phyloP scores from a whole-genome alignment of 1,139 yeast species.

The Pneumocystis wakefieldiae region DNA sequence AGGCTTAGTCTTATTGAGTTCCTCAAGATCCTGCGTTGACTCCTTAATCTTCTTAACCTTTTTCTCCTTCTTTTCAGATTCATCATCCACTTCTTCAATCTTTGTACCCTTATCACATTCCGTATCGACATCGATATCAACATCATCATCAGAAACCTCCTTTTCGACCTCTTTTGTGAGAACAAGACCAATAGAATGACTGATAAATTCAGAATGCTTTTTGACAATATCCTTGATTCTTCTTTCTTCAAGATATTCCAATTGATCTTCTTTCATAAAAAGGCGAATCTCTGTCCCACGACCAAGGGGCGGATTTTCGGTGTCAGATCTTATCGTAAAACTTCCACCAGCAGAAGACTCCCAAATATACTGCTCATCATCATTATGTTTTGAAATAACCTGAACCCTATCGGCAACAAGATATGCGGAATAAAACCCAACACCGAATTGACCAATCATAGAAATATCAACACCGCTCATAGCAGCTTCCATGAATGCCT shows the following conservation, averaged over 20 bases:
- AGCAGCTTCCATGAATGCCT: conserved; percentile 98
- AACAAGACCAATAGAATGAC: conserved; percentile 96
- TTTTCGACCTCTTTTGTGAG: conserved; percentile 98
- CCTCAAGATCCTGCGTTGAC: conserved; percentile 79
- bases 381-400: conserved; percentile 96
- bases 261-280: conserved; percentile 97
- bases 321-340: conserved; percentile 85
- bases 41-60: conserved; percentile 77
- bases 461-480: conserved; percentile 99
- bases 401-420: conserved; percentile 98
- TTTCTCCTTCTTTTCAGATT: conserved; percentile 43
- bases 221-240: conserved; percentile 98
- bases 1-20: conserved; percentile 97
- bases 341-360: conserved; percentile 99
- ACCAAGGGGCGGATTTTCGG: conserved; percentile 41
- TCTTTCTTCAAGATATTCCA: conserved; percentile 98
- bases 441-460: conserved; percentile 99
- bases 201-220: conserved; percentile 98
- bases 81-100: conserved; percentile 56
- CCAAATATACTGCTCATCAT: conserved; percentile 99
- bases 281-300: conserved; percentile 95
- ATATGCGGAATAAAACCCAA: conserved; percentile 99
- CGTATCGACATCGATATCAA: conserved; percentile 39
- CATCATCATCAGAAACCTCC: conserved; percentile 64
- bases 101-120: conserved; percentile 47